Base-by-base conservation (phyloP, 306 rosid species). In the Cyclanthera cordifolia region DNA sequence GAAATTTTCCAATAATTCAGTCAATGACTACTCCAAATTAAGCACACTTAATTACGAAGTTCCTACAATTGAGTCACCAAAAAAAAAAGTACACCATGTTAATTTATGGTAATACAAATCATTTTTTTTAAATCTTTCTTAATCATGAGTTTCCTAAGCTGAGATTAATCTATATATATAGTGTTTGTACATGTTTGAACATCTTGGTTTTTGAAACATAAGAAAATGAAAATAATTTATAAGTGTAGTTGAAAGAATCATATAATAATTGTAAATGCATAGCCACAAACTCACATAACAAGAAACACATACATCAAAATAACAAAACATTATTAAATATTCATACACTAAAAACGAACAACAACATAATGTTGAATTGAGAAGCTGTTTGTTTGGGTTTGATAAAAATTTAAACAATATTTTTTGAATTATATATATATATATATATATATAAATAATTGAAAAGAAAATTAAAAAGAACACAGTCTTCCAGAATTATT, bases 401-500 rank as follows among this genome's bases (percentile, higher is more conserved):
- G 0, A 23, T 23, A 23, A 53, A 24, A 53, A 21, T 21, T 21
- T 0, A 2, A 54, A 54, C 3, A 54, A 32, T 25, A 58, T 7
- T 15, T 6, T 58, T 58, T 58, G 19, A 57, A 57, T 3, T 3
- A 32, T 1, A 32, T 32, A 32, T n/a, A n/a, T n/a, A n/a, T n/a
- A n/a, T n/a, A n/a, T 12, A 55, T 4, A 1, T 3, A 1, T 0
- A 55, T 0, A 55, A 10, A 21, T 11, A 3, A 1, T n/a, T n/a
- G 4, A 21, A 4, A 3, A 8, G n/a, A 27, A 57, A n/a, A 1
- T 30, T 1, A 57, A 16, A 16, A 3, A 30, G 4, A 16, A 7
- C 47, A 59, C 66, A 59, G 47, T 59, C 66, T 32, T 59, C 47
- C 1, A 59, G 63, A 54, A 54, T n/a, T n/a, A n/a, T n/a, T n/a